Evolutionary conservation across 2,329 filamentous ascomycete genomes (phyloP).

Genomic region (Myriangium duriaei): DNA sequence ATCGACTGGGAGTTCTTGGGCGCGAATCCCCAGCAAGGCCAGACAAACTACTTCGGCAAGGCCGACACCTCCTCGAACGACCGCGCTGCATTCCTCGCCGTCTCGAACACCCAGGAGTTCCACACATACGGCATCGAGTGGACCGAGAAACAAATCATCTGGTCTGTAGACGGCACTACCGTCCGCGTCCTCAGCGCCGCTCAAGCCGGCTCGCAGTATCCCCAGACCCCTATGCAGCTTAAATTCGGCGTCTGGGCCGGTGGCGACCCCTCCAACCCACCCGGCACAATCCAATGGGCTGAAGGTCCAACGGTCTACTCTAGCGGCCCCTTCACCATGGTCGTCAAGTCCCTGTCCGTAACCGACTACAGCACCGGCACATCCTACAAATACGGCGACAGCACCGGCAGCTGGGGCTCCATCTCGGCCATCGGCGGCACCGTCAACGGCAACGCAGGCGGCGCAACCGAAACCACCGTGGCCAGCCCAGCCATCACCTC

Average conservation of each 20-base stretch:
- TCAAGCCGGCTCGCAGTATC: conserved; percentile 68
- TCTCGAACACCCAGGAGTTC: conserved; percentile 59
- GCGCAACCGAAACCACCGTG: conserved; percentile 40
- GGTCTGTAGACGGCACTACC: conserved; percentile 67
- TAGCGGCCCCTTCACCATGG: conserved; percentile 75
- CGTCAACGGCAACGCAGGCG: conserved; percentile 40
- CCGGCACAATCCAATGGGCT: conserved; percentile 83
- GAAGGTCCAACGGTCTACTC: conserved; percentile 74
- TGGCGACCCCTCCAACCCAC: conserved; percentile 66
- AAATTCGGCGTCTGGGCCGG: conserved; percentile 89
- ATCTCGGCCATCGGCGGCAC: conserved; percentile 70
- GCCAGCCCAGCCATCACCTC: conserved; percentile 51
- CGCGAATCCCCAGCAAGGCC: conserved; percentile 60
- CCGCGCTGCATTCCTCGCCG: conserved; percentile 67
- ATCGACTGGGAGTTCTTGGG: conserved; percentile 98
- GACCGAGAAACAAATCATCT: conserved; percentile 73
- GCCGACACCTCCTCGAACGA: conserved; percentile 76
- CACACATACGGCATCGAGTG: conserved; percentile 88
- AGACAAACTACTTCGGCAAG: conserved; percentile 96
- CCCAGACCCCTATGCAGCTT: conserved; percentile 89
- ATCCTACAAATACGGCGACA: conserved; percentile 70
- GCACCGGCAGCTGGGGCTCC: conserved; percentile 64
- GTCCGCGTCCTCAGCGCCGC: conserved; percentile 61
- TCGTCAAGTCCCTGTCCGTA: conserved; percentile 60
- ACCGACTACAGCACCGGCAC: conserved; percentile 89